These are phyloP conservation scores for Malassezia furfur DNA, from an alignment of 1,284 basidiomycete genomes.

Conservation along the genomic window DNA sequence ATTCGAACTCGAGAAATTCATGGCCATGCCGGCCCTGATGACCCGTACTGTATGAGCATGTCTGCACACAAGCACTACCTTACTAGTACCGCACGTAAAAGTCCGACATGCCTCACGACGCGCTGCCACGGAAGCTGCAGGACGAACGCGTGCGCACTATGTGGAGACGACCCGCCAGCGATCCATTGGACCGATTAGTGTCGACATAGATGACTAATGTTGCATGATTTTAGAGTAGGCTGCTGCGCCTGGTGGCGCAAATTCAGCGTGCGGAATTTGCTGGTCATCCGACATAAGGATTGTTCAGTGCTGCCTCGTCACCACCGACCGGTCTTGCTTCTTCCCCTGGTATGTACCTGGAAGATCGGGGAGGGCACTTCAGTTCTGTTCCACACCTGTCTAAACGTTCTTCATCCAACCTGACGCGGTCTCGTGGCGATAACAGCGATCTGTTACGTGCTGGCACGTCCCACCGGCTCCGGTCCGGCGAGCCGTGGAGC, in stretches of 20 bases:
- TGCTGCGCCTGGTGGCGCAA: no score
- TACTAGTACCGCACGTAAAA: constrained; percentile 48
- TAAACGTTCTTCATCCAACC: background rate
- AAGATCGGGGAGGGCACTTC: background rate
- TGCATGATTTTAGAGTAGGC: no score
- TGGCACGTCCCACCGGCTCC: no score
- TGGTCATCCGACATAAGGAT: no score
- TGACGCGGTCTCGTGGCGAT: no score
- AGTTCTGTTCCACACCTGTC: background rate
- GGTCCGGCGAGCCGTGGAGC: no score
- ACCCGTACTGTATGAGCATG: constrained; percentile 29
- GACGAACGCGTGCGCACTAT: no score
- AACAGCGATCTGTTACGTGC: no score
- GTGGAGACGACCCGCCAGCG: background rate
- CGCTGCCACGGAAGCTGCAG: no score
- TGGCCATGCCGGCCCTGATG: constrained; percentile 47
- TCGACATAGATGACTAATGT: no score
- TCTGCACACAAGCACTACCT: constrained; percentile 12
- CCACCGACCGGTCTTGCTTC: background rate
- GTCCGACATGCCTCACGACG: constrained; percentile 26
- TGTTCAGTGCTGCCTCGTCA: no score
- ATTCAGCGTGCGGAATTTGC: no score
- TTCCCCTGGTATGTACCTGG: background rate
- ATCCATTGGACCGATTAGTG: background rate
- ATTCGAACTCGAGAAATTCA: constrained; percentile 90